Evolutionary conservation across 345 rosid genomes (phyloP).

Genomic region (Populus alba): DNA sequence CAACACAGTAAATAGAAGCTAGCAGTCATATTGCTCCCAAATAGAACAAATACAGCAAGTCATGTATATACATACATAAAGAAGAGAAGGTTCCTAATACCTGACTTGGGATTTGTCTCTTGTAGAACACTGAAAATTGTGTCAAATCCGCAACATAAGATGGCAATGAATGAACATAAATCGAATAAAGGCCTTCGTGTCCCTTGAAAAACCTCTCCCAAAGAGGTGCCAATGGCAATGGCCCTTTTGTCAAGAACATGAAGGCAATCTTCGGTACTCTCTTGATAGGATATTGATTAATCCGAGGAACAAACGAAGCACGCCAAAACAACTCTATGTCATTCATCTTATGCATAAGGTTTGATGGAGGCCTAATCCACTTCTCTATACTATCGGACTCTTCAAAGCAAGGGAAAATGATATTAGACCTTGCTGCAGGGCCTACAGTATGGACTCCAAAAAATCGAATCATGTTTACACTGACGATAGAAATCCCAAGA

Average conservation of each 20-base stretch:
- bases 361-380: conserved; percentile 28
- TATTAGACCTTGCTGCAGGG: conserved; percentile 12
- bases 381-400: conserved; percentile 13
- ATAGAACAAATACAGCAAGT: background rate
- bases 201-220: conserved; percentile 90
- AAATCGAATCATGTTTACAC: conserved; percentile 29
- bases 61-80: background rate
- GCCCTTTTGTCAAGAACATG: conserved; percentile 90
- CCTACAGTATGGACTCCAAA: conserved; percentile 22
- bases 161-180: conserved; percentile 75
- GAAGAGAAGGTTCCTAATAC: conserved; percentile 33
- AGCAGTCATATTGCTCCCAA: background rate
- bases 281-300: conserved; percentile 52
- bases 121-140: conserved; percentile 60
- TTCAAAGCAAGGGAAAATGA: conserved; percentile 20
- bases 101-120: conserved; percentile 89
- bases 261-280: conserved; percentile 87
- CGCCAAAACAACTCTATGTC: conserved; percentile 81
- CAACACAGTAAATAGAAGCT: background rate
- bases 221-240: conserved; percentile 79
- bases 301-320: conserved; percentile 64
- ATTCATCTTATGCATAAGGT: conserved; percentile 30
- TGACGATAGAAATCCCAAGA: conserved; percentile 29
- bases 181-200: conserved; percentile 55
- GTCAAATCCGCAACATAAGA: conserved; percentile 48